Conservation (phyloP, 805 yeast species). For the Cyberlindnera euphorbiiphila region DNA sequence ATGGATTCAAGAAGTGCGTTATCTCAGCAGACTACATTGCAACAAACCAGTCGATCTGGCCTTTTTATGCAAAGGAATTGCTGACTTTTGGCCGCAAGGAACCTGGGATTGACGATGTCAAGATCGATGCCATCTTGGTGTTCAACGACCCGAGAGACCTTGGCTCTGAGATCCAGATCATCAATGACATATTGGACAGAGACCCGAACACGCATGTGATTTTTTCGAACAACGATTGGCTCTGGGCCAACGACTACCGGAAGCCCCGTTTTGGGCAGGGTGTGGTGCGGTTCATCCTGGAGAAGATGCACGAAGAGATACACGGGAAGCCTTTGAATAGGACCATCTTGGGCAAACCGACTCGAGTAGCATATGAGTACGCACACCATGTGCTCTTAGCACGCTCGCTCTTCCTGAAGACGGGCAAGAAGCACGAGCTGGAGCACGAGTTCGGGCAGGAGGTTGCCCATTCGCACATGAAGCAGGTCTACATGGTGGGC, state of each 20-base stretch:
- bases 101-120: constrained; percentile 17
- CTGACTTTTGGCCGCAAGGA: constrained; percentile 33
- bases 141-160: constrained; percentile 89
- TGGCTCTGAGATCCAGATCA: constrained; percentile 79
- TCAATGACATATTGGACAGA: constrained; percentile 65
- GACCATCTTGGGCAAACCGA: constrained; percentile 78
- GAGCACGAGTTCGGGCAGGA: constrained; percentile 22
- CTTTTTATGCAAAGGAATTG: constrained; percentile 56
- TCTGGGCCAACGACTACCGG: constrained; percentile 82
- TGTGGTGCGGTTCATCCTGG: constrained; percentile 64
- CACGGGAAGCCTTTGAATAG: constrained; percentile 49
- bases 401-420: constrained; percentile 30
- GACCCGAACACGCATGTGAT: constrained; percentile 65
- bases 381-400: constrained; percentile 66
- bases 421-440: not conserved
- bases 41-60: constrained; percentile 71
- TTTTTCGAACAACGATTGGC: constrained; percentile 77
- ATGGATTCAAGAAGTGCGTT: constrained; percentile 76
- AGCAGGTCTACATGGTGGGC: constrained; percentile 88
- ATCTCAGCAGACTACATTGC: constrained; percentile 69
- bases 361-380: constrained; percentile 71
- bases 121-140: constrained; percentile 67
- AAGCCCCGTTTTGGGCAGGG: constrained; percentile 91
- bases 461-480: constrained; percentile 38
- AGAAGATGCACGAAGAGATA: constrained; percentile 51